A percentile compares a stretch with the other conserved stretches of the same genome.
Evolutionary conservation across 169 alveolate genomes (phyloP).

Genomic region (Cryptosporidium tyzzeri): DNA sequence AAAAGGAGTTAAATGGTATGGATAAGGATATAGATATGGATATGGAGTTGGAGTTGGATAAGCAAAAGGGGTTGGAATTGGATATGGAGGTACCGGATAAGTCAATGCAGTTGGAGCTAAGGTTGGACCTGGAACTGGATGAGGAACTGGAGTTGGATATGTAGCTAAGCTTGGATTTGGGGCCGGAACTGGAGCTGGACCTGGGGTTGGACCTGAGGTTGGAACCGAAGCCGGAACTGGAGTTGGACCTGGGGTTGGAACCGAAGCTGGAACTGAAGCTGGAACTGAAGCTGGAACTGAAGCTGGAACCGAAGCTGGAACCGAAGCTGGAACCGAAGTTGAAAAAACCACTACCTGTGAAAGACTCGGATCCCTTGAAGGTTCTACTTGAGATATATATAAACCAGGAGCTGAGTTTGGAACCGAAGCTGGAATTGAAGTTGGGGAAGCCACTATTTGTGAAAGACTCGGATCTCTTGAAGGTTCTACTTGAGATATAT

Average conservation of each 20-base stretch:
- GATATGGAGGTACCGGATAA: neutral
- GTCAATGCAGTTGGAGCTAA: neutral
- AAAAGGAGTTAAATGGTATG: neutral
- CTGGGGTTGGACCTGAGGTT: neutral
- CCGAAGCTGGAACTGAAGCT: neutral
- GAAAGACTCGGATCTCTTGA: neutral
- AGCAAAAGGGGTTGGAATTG: neutral
- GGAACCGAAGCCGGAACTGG: neutral
- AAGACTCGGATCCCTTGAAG: neutral
- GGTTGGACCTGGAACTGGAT: neutral
- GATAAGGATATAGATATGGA: neutral
- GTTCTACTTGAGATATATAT: neutral
- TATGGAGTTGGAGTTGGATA: no score
- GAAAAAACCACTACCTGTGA: neutral
- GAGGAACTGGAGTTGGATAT: neutral
- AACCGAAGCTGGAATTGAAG: neutral
- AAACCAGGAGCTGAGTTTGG: neutral
- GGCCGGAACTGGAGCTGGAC: neutral
- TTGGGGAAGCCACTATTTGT: neutral
- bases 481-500: neutral
- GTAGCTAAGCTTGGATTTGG: neutral
- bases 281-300: neutral
- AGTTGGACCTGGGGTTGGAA: neutral
- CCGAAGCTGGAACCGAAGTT: neutral
- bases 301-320: neutral